Conservation (phyloP, 805 yeast species). For the Dipodascus albidus region DNA sequence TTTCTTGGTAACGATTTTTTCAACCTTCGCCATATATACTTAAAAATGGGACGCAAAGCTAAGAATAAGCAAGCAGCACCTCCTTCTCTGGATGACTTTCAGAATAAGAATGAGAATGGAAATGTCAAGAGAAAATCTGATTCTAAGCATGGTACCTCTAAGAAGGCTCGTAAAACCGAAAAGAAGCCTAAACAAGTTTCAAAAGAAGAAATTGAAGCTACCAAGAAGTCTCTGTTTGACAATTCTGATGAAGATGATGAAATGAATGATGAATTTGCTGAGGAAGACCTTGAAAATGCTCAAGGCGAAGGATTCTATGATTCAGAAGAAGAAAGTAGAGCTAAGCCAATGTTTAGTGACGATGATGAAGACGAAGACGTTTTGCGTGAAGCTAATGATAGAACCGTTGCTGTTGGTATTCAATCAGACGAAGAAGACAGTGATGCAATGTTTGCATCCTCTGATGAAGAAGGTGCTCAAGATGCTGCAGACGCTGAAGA, state of each 20-base stretch:
- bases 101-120: slow-evolving; percentile 21
- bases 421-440: slow-evolving; percentile 12
- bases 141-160: slow-evolving; percentile 8
- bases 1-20: slow-evolving; percentile 9
- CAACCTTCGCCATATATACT: slow-evolving; percentile 1
- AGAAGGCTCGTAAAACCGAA: slow-evolving; percentile 17
- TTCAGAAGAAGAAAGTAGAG: slow-evolving; percentile 46
- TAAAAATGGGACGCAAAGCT: slow-evolving; percentile 79
- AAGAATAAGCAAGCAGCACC: slow-evolving; percentile 91
- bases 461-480: slow-evolving; percentile 16
- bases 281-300: slow-evolving; percentile 20
- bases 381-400: slow-evolving; percentile 18
- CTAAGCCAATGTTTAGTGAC: slow-evolving; percentile 72
- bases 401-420: slow-evolving; percentile 13
- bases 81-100: slow-evolving; percentile 78
- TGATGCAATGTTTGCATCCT: slow-evolving; percentile 11
- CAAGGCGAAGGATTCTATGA: slow-evolving; percentile 35
- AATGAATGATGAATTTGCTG: slow-evolving; percentile 21
- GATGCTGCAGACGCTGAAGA: slow-evolving; percentile 14
- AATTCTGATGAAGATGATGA: slow-evolving; percentile 25
- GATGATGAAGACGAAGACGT: slow-evolving; percentile 54
- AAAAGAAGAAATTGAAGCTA: slow-evolving; percentile 47
- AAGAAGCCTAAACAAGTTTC: slow-evolving; percentile 23
- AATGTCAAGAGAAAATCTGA: slow-evolving; percentile 16
- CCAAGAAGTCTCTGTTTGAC: slow-evolving; percentile 58